Evolutionary conservation across 2,329 filamentous ascomycete genomes (phyloP), one percentile per base, ranked within the genome.

Genomic region (Cladosporium sp.): DNA sequence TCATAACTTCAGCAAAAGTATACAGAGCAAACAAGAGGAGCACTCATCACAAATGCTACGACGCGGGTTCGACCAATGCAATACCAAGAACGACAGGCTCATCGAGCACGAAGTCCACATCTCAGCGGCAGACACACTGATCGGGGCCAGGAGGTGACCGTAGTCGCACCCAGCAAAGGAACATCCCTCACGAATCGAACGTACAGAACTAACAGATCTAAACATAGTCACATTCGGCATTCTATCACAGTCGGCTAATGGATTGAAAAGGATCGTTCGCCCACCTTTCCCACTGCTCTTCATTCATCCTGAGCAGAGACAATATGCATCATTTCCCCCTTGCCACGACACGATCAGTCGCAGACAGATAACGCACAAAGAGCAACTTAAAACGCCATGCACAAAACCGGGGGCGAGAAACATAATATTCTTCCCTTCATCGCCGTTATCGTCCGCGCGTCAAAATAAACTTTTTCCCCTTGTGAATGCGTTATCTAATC

Each of bases 401-500:
- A 46, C 40, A 46, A 55, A 29, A 29, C 28, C 29, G 52, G 23
- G 52, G 28, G 18, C 8, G 14, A 46, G 40, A 46, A 46, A 23
- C n/a, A 21, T 21, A 21, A 46, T 46, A 44, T n/a, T 44, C n/a
- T 21, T 21, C n/a, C 40, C 40, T 23, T 46, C n/a, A 7, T 46
- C 8, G 40, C 40, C n/a, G 40, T 46, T 21, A 40, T 46, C 40
- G 21, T 46, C 40, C n/a, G n/a, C n/a, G n/a, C 40, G 40, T 46
- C 40, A 46, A 40, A 40, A 21, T 21, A 46, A 46, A 46, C n/a
- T 21, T 46, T 46, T 46, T 23, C 16, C n/a, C n/a, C n/a, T 11
- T 46, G n/a, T 11, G 40, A 21, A 46, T 44, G 37, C 37, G 31
- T 21, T 35, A n/a, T 57, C 55, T 72, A 74, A 37, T 74, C 79